phyloP scores from a whole-genome alignment of 768 basidiomycete genomes.

The Hygrocybe coccinea region DNA sequence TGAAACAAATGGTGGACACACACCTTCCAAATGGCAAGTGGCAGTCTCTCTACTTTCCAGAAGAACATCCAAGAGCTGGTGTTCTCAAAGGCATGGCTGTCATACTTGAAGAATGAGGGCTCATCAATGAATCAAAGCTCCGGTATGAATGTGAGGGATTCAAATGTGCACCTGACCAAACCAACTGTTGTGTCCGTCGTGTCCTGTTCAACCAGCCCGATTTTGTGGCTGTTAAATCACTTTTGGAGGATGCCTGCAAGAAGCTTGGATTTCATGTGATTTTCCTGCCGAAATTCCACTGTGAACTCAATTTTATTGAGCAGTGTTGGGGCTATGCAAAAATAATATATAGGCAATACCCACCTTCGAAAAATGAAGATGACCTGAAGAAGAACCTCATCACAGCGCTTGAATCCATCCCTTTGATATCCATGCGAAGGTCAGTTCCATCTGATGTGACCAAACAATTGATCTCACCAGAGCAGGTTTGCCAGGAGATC shows the following conservation, averaged over 20 bases:
- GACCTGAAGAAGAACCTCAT: conserved; percentile 12
- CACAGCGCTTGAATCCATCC: conserved; percentile 1
- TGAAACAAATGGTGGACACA: background rate
- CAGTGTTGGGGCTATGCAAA: conserved; percentile 30
- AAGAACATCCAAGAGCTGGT: background rate
- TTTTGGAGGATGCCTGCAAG: conserved; percentile 9
- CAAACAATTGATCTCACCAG: background rate
- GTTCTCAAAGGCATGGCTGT: conserved; percentile 5
- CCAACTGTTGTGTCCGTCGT: conserved; percentile 24
- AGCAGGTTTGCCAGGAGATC: conserved; percentile 13
- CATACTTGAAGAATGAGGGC: background rate
- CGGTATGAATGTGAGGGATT: conserved; percentile 6
- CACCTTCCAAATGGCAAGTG: background rate
- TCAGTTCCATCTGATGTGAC: no score
- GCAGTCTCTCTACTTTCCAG: conserved; percentile 3
- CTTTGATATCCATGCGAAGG: no score
- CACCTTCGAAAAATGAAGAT: conserved; percentile 3
- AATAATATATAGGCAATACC: conserved; percentile 20
- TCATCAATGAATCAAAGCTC: background rate
- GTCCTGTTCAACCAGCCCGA: conserved; percentile 31
- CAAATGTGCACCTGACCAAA: conserved; percentile 6
- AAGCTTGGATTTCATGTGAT: conserved; percentile 13
- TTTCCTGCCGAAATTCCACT: conserved; percentile 21
- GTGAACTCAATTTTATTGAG: no score
- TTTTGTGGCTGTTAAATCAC: conserved; percentile 23